A percentile compares a stretch with the other conserved stretches of the same genome.
Conservation (phyloP, 2,329 filamentous ascomycete species). For the Phialophora macrospora region DNA sequence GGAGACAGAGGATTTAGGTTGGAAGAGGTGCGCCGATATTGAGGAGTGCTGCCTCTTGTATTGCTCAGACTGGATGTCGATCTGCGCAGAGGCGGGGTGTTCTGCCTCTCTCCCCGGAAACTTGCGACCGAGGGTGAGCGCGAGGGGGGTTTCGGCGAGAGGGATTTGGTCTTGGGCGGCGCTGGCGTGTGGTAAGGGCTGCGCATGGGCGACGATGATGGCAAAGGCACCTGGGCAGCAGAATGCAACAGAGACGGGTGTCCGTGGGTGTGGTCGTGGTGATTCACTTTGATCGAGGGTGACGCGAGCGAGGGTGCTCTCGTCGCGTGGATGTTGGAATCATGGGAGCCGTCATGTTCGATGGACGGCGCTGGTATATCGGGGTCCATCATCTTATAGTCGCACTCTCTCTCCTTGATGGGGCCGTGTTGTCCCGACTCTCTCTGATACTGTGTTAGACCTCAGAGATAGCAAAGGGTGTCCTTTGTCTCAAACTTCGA, state of each 20-base stretch:
- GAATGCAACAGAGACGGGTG: conserved; percentile 11
- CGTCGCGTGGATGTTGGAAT: conserved; percentile 16
- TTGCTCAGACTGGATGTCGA: conserved; percentile 36
- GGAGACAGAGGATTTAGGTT: conserved; percentile 52
- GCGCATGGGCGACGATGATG: conserved; percentile 31
- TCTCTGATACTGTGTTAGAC: conserved; percentile 4
- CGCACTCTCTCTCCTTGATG: not conserved
- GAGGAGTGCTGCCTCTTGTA: conserved; percentile 33
- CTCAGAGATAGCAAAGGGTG: conserved; percentile 1
- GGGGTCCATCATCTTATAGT: conserved; percentile 30
- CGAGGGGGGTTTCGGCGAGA: conserved; percentile 29
- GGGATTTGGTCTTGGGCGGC: conserved; percentile 26
- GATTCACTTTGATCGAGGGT: conserved; percentile 25
- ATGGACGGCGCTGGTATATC: conserved; percentile 36
- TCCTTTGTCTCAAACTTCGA: not conserved
- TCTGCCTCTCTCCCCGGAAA: conserved; percentile 33
- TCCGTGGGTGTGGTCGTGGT: conserved; percentile 13
- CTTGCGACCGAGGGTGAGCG: conserved; percentile 37
- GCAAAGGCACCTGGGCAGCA: conserved; percentile 29
- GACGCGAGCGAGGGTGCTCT: conserved; percentile 23
- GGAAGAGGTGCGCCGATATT: conserved; percentile 42
- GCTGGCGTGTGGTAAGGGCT: conserved; percentile 30
- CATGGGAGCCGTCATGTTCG: conserved; percentile 27
- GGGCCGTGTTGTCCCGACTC: not conserved
- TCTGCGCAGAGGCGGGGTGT: conserved; percentile 31